A percentile compares a stretch with the other conserved stretches of the same genome.
phyloP scores from a whole-genome alignment of 768 basidiomycete genomes.

The Mycena latifolia region DNA sequence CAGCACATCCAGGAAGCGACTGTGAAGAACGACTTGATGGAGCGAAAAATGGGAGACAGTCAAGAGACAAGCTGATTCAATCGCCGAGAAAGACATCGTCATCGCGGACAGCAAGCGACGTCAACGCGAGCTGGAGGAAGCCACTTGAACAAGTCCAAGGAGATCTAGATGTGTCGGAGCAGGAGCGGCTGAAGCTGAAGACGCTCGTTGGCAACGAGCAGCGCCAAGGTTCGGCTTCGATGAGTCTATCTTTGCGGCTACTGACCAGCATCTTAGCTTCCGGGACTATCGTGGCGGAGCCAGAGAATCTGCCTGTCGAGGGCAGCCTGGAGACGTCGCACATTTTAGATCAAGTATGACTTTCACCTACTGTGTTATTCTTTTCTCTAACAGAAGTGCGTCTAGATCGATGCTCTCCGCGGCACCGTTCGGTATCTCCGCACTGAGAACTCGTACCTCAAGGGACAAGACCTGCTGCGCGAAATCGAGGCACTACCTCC shows the following conservation, averaged over 20 bases:
- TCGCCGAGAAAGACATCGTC: conserved; percentile 85
- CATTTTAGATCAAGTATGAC: conserved; percentile 84
- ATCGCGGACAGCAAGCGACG: conserved; percentile 87
- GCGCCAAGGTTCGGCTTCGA: conserved; percentile 68
- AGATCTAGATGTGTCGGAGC: conserved; percentile 88
- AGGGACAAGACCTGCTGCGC: conserved; percentile 89
- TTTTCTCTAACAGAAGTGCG: conserved; percentile 15
- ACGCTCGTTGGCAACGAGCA: conserved; percentile 73
- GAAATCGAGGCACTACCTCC: conserved; percentile 83
- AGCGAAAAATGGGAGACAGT: conserved; percentile 91
- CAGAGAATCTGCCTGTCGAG: conserved; percentile 77
- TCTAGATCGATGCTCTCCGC: conserved; percentile 89
- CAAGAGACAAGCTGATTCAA: conserved; percentile 90
- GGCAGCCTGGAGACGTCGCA: conserved; percentile 90
- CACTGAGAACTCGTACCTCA: conserved; percentile 93
- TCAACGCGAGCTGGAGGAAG: conserved; percentile 91
- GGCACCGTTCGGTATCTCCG: conserved; percentile 94
- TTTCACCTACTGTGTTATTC: background rate
- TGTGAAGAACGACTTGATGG: conserved; percentile 96
- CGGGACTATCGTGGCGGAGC: conserved; percentile 42
- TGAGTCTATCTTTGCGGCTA: conserved; percentile 7
- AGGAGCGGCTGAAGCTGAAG: conserved; percentile 90
- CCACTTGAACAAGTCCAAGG: conserved; percentile 93
- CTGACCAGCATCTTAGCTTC: conserved; percentile 19
- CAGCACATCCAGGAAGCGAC: conserved; percentile 88